Evolutionary conservation across 2,329 filamentous ascomycete genomes (phyloP), one percentile per base, ranked within the genome.

Genomic region (Penicillium sp.): DNA sequence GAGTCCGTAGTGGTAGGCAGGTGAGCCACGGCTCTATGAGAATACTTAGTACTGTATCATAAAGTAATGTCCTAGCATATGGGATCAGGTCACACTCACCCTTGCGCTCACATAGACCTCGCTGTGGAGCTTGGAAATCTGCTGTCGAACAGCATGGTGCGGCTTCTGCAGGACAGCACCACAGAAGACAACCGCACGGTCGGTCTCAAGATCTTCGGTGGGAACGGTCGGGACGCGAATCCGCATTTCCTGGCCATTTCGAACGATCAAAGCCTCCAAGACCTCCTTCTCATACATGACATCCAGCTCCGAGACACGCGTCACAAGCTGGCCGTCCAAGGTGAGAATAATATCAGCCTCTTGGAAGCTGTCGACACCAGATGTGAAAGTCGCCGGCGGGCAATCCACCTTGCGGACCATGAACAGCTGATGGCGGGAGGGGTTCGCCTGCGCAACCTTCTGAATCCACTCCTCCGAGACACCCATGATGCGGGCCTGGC

Each of bases 391-490:
- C 5, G 77, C 72, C 1, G 79, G 84, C 22, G 85, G 85, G 47
- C 86, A 87, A 67, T 89, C 82, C 60, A 96, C 89, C 79, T 99
- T 99, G 69, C 92, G 89, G 33, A 99, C 92, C 90, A 99, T 97
- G 81, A 99, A 99, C 39, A 99, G 85, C 78, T 99, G 95, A 73
- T 99, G 95, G 58, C 92, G 90, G 52, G 95, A 89, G 40, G 91
- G 90, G 75, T 99, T 97, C 62, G 92, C 91, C 65, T 88, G 82
- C 54, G 95, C 89, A 2, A 97, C 94, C 75, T 92, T 90, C 67
- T 91, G 84, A 69, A 99, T 96, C 95, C 94, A 98, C 62, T 96
- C 89, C 69, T 98, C 93, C 0, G 91, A 91, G 1, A 98, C 92
- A 10, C 95, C 95, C 93, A 99, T 98, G 66, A 98, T 92, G 39